Evolutionary conservation across 208 protist genomes (phyloP).

Genomic region (Tritrichomonas musculus): DNA sequence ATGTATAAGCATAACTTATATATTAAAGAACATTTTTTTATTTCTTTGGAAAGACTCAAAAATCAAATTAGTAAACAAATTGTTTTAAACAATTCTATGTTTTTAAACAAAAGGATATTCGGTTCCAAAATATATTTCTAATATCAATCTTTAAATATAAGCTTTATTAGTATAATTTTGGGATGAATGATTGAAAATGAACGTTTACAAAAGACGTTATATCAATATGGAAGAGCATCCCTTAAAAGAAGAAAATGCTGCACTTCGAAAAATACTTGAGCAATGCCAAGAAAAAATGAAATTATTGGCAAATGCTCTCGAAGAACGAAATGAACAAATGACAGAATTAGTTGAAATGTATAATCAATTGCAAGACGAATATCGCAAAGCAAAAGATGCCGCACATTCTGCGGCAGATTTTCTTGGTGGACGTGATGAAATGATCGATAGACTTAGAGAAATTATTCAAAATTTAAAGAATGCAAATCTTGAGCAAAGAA

Average conservation of each 20-base stretch:
- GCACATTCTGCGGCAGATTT: background rate
- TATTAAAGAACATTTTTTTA: too few species aligned
- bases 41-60: too few species aligned
- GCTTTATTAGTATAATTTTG: too few species aligned
- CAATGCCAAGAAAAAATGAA: background rate
- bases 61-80: too few species aligned
- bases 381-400: background rate
- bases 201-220: too few species aligned
- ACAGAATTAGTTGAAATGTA: background rate
- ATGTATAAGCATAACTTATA: too few species aligned
- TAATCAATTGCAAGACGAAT: background rate
- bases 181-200: too few species aligned
- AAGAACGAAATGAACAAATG: slow-evolving; percentile 11
- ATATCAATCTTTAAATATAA: too few species aligned
- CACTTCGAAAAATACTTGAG: background rate
- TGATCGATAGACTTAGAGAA: background rate
- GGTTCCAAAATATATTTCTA: too few species aligned
- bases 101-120: too few species aligned
- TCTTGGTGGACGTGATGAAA: background rate
- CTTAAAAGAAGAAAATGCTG: background rate
- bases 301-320: background rate
- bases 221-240: background rate
- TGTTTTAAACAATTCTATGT: too few species aligned
- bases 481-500: background rate
- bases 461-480: background rate